Percentiles rank a stretch among this genome's conserved stretches.
These are phyloP conservation scores for Herpomyces periplanetae DNA, from an alignment of 2,329 filamentous ascomycete genomes.

Conservation along the genomic window DNA sequence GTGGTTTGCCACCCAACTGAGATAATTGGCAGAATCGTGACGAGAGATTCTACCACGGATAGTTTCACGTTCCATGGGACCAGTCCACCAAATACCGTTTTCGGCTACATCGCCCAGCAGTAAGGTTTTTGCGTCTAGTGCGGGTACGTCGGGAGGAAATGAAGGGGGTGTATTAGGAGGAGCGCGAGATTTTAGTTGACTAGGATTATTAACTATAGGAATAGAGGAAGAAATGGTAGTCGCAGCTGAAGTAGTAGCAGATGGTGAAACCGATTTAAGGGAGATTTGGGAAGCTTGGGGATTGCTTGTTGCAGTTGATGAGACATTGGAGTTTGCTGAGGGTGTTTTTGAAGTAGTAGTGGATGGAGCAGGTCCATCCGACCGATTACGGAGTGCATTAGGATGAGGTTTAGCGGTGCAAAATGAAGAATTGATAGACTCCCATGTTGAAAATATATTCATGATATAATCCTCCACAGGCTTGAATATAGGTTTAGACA, in stretches of 20 bases:
- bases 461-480: conserved; percentile 38
- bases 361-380: conserved; percentile 9
- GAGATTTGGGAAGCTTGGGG: conserved; percentile 5
- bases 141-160: conserved; percentile 9
- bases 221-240: conserved; percentile 5
- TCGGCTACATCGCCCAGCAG: conserved; percentile 35
- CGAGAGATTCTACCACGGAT: conserved; percentile 6
- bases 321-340: no score
- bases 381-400: conserved; percentile 8
- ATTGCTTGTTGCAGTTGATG: no score
- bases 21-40: conserved; percentile 2
- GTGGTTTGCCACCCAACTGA: conserved; percentile 6
- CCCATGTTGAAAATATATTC: conserved; percentile 22
- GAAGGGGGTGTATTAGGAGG: not conserved
- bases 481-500: conserved; percentile 23
- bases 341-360: conserved; percentile 5
- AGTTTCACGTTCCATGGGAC: conserved; percentile 11
- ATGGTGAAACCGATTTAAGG: conserved; percentile 4
- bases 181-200: no score
- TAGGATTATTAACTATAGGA: no score
- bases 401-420: conserved; percentile 11
- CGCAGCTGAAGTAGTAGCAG: conserved; percentile 5
- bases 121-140: conserved; percentile 32
- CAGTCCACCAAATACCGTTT: conserved; percentile 49
- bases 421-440: conserved; percentile 41